A percentile compares a stretch with the other conserved stretches of the same genome.
phyloP scores from a whole-genome alignment of 371 early-diverging fungal species.

The Mortierella sp. region DNA sequence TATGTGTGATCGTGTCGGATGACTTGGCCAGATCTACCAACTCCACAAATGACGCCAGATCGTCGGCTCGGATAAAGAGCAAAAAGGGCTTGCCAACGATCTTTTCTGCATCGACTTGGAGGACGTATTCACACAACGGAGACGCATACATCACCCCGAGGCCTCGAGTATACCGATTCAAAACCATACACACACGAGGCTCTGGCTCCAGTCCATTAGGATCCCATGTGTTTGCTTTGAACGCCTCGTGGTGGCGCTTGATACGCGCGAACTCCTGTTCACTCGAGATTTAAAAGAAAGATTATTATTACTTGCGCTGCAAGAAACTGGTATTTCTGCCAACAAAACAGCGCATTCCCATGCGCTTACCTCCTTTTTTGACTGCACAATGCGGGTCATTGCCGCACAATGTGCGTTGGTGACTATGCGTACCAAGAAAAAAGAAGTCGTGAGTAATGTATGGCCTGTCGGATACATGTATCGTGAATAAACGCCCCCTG shows the following conservation, averaged over 20 bases:
- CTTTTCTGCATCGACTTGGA: conserved; percentile 13
- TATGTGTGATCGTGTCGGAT: conserved; percentile 7
- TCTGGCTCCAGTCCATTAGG: conserved; percentile 15
- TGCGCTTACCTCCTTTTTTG: too few relatives aligned
- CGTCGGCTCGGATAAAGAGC: conserved; percentile 21
- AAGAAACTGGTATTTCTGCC: not conserved
- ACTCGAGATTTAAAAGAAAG: too few relatives aligned
- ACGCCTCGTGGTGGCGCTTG: conserved; percentile 15
- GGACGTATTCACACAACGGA: conserved; percentile 2
- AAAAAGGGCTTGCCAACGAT: conserved; percentile 20
- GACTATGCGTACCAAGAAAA: too few relatives aligned
- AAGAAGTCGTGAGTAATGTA: too few relatives aligned
- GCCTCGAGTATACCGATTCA: conserved; percentile 21
- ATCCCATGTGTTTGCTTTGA: conserved; percentile 20
- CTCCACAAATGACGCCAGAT: conserved; percentile 14
- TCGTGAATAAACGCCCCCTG: not conserved
- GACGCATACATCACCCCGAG: conserved; percentile 26
- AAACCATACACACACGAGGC: conserved; percentile 25
- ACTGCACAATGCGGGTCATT: too few relatives aligned
- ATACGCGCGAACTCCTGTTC: conserved; percentile 20
- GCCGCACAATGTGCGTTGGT: too few relatives aligned
- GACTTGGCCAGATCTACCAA: conserved; percentile 23
- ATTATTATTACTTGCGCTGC: too few relatives aligned
- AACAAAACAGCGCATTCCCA: too few relatives aligned
- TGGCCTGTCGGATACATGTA: too few relatives aligned